A percentile compares a stretch with the other conserved stretches of the same genome.
Evolutionary conservation across 768 basidiomycete species (phyloP).

Genomic region (Psilocybe cyanescens): DNA sequence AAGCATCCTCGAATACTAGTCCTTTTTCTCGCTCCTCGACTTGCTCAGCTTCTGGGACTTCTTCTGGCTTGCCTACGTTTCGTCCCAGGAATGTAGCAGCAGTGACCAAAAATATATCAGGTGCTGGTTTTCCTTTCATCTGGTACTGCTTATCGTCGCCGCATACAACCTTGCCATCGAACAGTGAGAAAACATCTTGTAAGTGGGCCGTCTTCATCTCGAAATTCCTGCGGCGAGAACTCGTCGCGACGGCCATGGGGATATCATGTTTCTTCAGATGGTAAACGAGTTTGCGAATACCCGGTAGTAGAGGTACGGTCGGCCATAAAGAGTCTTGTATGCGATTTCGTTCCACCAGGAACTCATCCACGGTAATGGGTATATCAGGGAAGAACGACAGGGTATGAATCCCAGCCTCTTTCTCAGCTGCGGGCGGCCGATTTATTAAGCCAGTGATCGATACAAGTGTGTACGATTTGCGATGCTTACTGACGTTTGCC

Average conservation of each 20-base stretch:
- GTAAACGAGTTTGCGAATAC: constrained; percentile 65
- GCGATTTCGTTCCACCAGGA: constrained; percentile 55
- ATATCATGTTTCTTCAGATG: constrained; percentile 71
- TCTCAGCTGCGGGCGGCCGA: constrained; percentile 52
- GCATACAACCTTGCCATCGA: constrained; percentile 70
- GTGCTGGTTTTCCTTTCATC: constrained; percentile 76
- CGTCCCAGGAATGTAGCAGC: constrained; percentile 62
- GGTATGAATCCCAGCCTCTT: constrained; percentile 64
- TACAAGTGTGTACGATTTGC: neutral
- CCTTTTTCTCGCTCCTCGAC: constrained; percentile 58
- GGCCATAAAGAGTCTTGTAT: constrained; percentile 73
- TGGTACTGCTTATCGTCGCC: constrained; percentile 62
- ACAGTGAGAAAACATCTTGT: constrained; percentile 58
- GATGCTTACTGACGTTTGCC: constrained; percentile 63
- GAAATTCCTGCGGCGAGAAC: constrained; percentile 68
- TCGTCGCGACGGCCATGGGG: constrained; percentile 84
- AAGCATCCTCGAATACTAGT: constrained; percentile 82
- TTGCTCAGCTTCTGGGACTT: constrained; percentile 36
- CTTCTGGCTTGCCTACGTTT: constrained; percentile 55
- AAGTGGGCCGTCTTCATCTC: constrained; percentile 70
- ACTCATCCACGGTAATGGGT: constrained; percentile 62
- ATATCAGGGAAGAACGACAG: constrained; percentile 81
- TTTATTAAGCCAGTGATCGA: neutral
- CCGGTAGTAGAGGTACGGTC: constrained; percentile 73
- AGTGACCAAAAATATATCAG: constrained; percentile 80